Evolutionary conservation across 768 basidiomycete species (phyloP).

Genomic region (Xanthoconium purpureum): DNA sequence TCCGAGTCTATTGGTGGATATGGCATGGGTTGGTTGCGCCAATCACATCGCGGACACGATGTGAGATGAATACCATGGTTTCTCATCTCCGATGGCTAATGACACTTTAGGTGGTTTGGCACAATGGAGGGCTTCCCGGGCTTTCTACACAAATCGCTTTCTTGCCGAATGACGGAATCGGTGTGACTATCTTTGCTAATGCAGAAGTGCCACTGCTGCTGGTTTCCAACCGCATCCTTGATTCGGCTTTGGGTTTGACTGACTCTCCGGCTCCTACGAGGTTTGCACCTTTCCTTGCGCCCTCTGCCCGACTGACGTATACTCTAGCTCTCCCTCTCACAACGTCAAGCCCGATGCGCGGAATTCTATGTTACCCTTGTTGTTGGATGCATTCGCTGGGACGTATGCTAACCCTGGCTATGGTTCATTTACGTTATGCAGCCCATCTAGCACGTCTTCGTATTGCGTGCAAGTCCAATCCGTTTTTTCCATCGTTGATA

Average conservation of each 20-base stretch:
- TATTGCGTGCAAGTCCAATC: constrained; percentile 25
- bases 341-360: neutral
- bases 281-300: neutral
- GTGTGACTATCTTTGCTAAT: constrained; percentile 36
- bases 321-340: neutral
- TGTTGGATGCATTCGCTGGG: constrained; percentile 19
- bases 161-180: constrained; percentile 36
- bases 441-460: constrained; percentile 20
- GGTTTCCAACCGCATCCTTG: constrained; percentile 21
- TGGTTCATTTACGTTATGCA: constrained; percentile 38
- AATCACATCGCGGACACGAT: constrained; percentile 40
- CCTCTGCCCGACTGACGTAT: neutral
- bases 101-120: constrained; percentile 31
- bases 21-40: constrained; percentile 41
- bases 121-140: constrained; percentile 37
- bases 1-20: constrained; percentile 38
- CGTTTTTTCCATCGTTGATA: constrained; percentile 21
- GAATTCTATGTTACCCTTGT: neutral
- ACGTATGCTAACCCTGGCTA: constrained; percentile 39
- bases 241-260: constrained; percentile 18
- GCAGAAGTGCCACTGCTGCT: constrained; percentile 11
- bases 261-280: neutral
- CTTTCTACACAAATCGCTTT: constrained; percentile 31
- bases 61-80: constrained; percentile 18
- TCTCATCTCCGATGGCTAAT: neutral